These are phyloP conservation scores for Lecanosticta acicola DNA, from an alignment of 2,329 filamentous ascomycete species.

Conservation along the genomic window DNA sequence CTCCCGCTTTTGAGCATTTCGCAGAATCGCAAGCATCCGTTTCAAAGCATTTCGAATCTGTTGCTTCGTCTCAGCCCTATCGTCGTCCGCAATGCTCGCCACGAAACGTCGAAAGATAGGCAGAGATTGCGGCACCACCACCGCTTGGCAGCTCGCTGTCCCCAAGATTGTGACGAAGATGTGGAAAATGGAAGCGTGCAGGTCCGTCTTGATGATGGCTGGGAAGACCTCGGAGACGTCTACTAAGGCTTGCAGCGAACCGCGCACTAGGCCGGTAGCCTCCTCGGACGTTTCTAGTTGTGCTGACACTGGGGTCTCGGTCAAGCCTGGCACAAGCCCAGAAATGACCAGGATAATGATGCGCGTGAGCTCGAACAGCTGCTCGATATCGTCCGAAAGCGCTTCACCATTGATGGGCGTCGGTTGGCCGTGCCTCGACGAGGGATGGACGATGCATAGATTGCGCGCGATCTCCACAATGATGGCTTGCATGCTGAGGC, in stretches of 20 bases:
- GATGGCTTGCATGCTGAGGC: conserved; percentile 77
- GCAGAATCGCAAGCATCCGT: conserved; percentile 74
- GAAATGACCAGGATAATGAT: conserved; percentile 93
- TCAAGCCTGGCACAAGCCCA: conserved; percentile 77
- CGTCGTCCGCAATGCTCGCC: conserved; percentile 57
- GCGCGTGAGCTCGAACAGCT: conserved; percentile 91
- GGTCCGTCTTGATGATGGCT: conserved; percentile 88
- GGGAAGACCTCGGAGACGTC: conserved; percentile 95
- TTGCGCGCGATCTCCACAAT: conserved; percentile 92
- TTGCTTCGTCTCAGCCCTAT: conserved; percentile 46
- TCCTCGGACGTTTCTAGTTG: conserved; percentile 71
- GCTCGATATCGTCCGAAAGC: conserved; percentile 92
- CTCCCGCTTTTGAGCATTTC: conserved; percentile 70
- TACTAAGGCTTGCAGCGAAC: conserved; percentile 79
- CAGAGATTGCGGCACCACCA: conserved; percentile 82
- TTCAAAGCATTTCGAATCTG: conserved; percentile 79
- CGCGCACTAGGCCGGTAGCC: conserved; percentile 70
- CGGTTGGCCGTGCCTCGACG: conserved; percentile 60
- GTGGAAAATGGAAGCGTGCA: conserved; percentile 94
- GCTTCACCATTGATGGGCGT: conserved; percentile 48
- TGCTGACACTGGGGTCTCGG: conserved; percentile 49
- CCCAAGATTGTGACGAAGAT: conserved; percentile 91
- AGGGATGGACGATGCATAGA: conserved; percentile 84
- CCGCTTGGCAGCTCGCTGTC: conserved; percentile 77
- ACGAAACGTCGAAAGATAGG: conserved; percentile 91